These are phyloP conservation scores for Thermochaetoides thermophila DNA, from an alignment of 495 filamentous ascomycete species.

Conservation along the genomic window DNA sequence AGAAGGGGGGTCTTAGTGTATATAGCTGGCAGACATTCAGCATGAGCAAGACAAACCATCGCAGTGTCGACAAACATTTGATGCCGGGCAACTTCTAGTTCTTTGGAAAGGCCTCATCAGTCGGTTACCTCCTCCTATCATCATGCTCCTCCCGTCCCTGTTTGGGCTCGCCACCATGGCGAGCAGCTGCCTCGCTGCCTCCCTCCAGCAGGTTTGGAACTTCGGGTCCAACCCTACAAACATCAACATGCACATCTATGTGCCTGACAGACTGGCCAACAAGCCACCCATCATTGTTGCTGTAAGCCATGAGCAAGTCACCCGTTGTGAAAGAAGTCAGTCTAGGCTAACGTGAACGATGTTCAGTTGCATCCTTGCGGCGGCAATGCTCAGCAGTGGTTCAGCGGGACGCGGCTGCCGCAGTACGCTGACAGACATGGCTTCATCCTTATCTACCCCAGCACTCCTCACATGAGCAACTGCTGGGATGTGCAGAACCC, in stretches of 20 bases:
- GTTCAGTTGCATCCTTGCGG: conserved; percentile 25
- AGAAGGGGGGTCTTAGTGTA: too few relatives aligned
- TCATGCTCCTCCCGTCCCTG: conserved; percentile 9
- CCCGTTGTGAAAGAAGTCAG: neutral
- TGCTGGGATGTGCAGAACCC: conserved; percentile 42
- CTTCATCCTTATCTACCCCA: conserved; percentile 41
- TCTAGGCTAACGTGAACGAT: neutral
- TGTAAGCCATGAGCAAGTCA: conserved; percentile 4
- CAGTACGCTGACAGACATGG: conserved; percentile 32
- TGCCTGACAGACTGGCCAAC: conserved; percentile 22
- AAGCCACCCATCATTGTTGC: conserved; percentile 24
- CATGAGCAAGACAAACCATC: too few relatives aligned
- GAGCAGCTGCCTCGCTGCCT: conserved; percentile 12
- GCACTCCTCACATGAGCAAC: conserved; percentile 29
- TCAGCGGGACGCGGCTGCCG: conserved; percentile 19
- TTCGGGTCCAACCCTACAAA: conserved; percentile 25
- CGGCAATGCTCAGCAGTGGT: conserved; percentile 20
- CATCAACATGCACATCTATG: conserved; percentile 27
- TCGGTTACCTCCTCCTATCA: neutral
- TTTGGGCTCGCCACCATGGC: conserved; percentile 12
- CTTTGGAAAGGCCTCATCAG: too few relatives aligned
- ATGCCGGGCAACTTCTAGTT: too few relatives aligned
- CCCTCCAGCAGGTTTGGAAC: conserved; percentile 21
- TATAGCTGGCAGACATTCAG: too few relatives aligned
- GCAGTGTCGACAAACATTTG: too few relatives aligned